A percentile compares a stretch with the other conserved stretches of the same genome.
Conservation (phyloP, 257 asterid species). For the Solanum corneliomulleri region DNA sequence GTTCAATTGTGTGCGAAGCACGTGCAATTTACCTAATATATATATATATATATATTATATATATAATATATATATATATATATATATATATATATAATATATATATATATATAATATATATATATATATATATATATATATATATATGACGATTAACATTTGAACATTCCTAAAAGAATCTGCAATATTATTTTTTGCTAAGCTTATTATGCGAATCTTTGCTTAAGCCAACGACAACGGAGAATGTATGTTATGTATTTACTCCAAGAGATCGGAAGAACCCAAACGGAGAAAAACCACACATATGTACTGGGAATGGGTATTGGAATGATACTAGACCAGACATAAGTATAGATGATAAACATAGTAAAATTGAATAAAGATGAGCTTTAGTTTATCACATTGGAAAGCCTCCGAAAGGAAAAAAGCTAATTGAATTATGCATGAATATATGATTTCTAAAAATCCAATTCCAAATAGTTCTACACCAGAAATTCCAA, state of each 20-base stretch:
- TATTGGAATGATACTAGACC: constrained; percentile 27
- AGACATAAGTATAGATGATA: background rate
- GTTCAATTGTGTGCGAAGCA: too few relatives aligned
- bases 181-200: too few relatives aligned
- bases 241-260: constrained; percentile 13
- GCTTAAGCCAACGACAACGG: background rate
- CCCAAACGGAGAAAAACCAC: constrained; percentile 1
- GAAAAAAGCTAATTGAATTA: constrained; percentile 4
- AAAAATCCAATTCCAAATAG: background rate
- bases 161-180: too few relatives aligned
- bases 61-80: too few relatives aligned
- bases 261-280: constrained; percentile 20
- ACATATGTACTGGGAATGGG: constrained; percentile 10
- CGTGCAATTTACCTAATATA: too few relatives aligned
- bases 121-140: too few relatives aligned
- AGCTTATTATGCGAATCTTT: too few relatives aligned
- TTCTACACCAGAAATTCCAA: background rate
- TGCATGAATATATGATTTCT: constrained; percentile 8
- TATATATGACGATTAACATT: too few relatives aligned
- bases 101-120: too few relatives aligned
- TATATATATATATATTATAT: too few relatives aligned
- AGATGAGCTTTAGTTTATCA: constrained; percentile 10
- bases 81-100: too few relatives aligned
- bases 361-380: background rate
- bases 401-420: background rate